phyloP scores from a whole-genome alignment of 306 rosid genomes.

The Abrus precatorius region DNA sequence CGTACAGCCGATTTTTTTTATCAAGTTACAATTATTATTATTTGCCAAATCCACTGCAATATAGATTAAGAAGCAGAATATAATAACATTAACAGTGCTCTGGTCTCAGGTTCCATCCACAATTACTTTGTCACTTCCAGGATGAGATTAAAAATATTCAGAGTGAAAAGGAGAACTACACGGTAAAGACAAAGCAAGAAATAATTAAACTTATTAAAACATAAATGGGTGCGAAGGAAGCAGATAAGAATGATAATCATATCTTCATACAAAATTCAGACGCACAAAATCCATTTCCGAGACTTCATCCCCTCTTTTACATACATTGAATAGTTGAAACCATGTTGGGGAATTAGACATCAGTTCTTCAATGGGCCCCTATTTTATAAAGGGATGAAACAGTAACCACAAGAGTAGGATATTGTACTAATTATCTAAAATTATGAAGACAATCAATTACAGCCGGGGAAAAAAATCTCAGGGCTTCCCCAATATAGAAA shows the following conservation, averaged over 20 bases:
- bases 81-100: neutral
- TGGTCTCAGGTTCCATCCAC: neutral
- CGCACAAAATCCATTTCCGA: slow-evolving; percentile 64
- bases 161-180: neutral
- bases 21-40: neutral
- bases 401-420: slow-evolving; percentile 54
- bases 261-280: slow-evolving; percentile 58
- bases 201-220: neutral
- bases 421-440: slow-evolving; percentile 67
- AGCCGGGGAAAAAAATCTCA: slow-evolving; percentile 75
- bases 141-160: neutral
- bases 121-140: neutral
- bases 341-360: slow-evolving; percentile 46
- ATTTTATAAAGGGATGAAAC: slow-evolving; percentile 60
- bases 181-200: neutral
- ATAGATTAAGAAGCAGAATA: neutral
- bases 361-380: slow-evolving; percentile 60
- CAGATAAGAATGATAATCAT: slow-evolving; percentile 52
- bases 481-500: slow-evolving; percentile 78
- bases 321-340: slow-evolving; percentile 51
- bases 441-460: slow-evolving; percentile 78
- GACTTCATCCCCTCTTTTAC: slow-evolving; percentile 56
- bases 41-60: neutral
- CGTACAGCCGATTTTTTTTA: neutral
- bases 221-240: slow-evolving; percentile 9